Percentiles rank a stretch among this genome's conserved stretches.
These are phyloP conservation scores for Barnettozyma botsteinii DNA, from an alignment of 805 yeast genomes.

Conservation along the genomic window DNA sequence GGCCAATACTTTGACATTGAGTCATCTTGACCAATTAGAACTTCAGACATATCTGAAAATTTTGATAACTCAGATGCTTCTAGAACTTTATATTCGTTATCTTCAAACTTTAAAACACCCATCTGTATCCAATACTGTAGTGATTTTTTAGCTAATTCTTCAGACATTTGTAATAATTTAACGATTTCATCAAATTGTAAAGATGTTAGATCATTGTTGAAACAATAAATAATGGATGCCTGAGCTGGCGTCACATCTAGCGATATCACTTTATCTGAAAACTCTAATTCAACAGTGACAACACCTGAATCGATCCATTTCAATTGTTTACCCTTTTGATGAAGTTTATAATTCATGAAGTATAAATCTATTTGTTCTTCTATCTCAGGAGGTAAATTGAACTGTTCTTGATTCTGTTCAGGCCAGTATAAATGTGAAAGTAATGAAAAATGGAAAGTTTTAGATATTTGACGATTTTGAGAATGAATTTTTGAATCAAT, in stretches of 20 bases:
- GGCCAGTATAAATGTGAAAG: slow-evolving; percentile 86
- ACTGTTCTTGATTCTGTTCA: slow-evolving; percentile 20
- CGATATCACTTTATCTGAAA: slow-evolving; percentile 37
- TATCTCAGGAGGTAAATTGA: slow-evolving; percentile 43
- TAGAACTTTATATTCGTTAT: slow-evolving; percentile 12
- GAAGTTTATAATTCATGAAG: slow-evolving; percentile 33
- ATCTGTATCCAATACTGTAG: slow-evolving; percentile 59
- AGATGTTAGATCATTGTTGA: slow-evolving; percentile 27
- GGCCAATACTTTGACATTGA: slow-evolving; percentile 33
- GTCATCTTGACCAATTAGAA: too few species aligned
- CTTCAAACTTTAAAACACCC: slow-evolving; percentile 42
- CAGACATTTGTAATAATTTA: slow-evolving; percentile 36
- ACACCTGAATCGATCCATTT: slow-evolving; percentile 52
- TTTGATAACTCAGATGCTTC: slow-evolving; percentile 4
- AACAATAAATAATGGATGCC: slow-evolving; percentile 55
- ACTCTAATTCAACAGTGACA: slow-evolving; percentile 53
- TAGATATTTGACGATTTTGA: slow-evolving; percentile 15
- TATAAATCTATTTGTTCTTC: slow-evolving; percentile 38
- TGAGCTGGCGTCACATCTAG: slow-evolving; percentile 61
- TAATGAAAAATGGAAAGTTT: slow-evolving; percentile 47
- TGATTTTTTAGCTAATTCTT: slow-evolving; percentile 33
- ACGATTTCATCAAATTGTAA: slow-evolving; percentile 31
- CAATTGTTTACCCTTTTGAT: slow-evolving; percentile 55
- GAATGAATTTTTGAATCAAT: slow-evolving; percentile 36
- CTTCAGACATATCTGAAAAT: too few species aligned